Evolutionary conservation across 345 rosid species (phyloP), one percentile per base, ranked within the genome.

Genomic region (Salix caprea): DNA sequence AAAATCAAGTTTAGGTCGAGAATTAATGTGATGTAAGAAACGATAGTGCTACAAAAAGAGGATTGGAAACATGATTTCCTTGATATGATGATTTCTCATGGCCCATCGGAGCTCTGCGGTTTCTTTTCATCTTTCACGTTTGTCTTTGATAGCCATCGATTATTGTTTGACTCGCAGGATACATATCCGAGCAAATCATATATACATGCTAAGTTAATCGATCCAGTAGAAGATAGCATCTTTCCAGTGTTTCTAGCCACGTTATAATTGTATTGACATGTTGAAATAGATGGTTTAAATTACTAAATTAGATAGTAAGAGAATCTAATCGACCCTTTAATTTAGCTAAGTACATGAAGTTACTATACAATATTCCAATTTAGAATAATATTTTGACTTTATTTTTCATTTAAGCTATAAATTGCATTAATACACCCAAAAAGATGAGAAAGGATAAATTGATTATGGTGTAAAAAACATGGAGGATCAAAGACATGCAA

Each of bases 51-150:
- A 44, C 30, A 48, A 39, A 21, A 37, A 21, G 37, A 32, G 52
- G 19, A 26, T 15, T 0, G 4, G 58, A 26, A 34, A 13, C 7
- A 10, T 13, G 70, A 2, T 19, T 16, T 37, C 4, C 42, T 7
- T 48, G 30, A 28, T 15, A 32, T 74, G 62, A 74, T 74, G n/a
- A 74, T 62, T 74, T 74, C 16, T 50, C 61, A 50, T 74, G 39
- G 34, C 23, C 71, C 46, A 50, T 74, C 40, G 34, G 40, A 40
- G 26, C 36, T 30, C 40, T 65, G 62, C 6, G 16, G 52, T 48
- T 65, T 18, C 14, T 46, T 34, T 65, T 65, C 19, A 48, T 74
- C 64, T 56, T 56, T 60, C 75, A 37, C 36, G 24, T 36, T 72
- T 71, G 34, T 71, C 64, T 32, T 52, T 54, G 6, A 23, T 5